Evolutionary conservation across 2,329 filamentous ascomycete genomes (phyloP).

Genomic region (Exophiala sp.): DNA sequence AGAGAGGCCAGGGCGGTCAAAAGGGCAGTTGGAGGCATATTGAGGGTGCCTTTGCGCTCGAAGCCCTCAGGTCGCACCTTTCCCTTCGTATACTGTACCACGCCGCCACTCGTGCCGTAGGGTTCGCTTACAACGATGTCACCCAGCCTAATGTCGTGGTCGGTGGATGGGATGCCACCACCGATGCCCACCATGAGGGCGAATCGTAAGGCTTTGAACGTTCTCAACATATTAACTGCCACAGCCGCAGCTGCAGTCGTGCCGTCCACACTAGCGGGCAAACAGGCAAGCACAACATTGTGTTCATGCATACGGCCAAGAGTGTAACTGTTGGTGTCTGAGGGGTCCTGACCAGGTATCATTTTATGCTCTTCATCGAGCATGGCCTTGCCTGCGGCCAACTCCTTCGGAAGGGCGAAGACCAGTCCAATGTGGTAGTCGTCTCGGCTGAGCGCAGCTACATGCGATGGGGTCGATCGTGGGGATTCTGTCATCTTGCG

Average conservation of each 20-base stretch:
- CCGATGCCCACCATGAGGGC: slow-evolving; percentile 32
- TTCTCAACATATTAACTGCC: slow-evolving; percentile 23
- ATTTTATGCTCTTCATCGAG: slow-evolving; percentile 22
- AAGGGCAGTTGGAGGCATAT: slow-evolving; percentile 25
- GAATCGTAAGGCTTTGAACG: slow-evolving; percentile 27
- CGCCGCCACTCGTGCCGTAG: slow-evolving; percentile 23
- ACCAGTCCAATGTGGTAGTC: slow-evolving; percentile 14
- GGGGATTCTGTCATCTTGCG: too few species aligned
- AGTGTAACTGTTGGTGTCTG: slow-evolving; percentile 16
- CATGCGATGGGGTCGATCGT: too few species aligned
- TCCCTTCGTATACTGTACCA: slow-evolving; percentile 33
- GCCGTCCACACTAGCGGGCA: slow-evolving; percentile 19
- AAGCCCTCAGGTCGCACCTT: slow-evolving; percentile 22
- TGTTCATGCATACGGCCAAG: slow-evolving; percentile 25
- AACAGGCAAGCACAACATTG: slow-evolving; percentile 24
- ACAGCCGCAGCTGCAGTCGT: slow-evolving; percentile 27
- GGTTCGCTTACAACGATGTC: slow-evolving; percentile 28
- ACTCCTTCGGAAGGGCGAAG: slow-evolving; percentile 24
- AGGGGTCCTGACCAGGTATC: slow-evolving; percentile 1
- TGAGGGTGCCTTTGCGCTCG: slow-evolving; percentile 24
- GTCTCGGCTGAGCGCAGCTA: neutral
- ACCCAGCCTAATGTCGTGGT: slow-evolving; percentile 30
- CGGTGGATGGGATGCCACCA: slow-evolving; percentile 26
- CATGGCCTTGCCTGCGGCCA: slow-evolving; percentile 30
- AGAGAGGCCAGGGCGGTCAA: slow-evolving; percentile 23